Evolutionary conservation across 306 rosid species (phyloP), one percentile per base, ranked within the genome.

Genomic region (Fragaria ananassa): DNA sequence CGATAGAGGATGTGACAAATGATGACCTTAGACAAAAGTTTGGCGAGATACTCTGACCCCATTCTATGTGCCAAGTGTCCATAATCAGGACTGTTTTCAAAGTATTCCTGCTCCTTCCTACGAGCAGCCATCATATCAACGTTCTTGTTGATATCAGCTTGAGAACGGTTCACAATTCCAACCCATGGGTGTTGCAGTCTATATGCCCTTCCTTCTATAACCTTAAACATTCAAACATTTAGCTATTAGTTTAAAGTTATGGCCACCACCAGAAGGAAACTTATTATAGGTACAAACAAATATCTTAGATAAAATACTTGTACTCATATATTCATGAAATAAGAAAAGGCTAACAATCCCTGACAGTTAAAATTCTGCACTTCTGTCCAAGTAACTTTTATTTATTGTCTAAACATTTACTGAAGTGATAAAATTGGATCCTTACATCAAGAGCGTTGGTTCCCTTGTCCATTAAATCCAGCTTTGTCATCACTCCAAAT

Each of bases 131-230:
- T 90, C 98, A 94, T 94, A 85, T 94, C 98, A 75, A 92, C 94
- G 66, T 92, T 91, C 87, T 81, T 91, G 83, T 94, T 94, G 77
- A 94, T 94, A 78, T 94, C 98, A 81, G 98, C 97, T 85, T 94
- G 98, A 47, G 98, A 94, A 86, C 98, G 98, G 81, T 94, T 94
- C 76, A 94, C 98, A 80, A 94, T 86, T 82, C 98, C 98, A 79
- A 94, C 97, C 98, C 98, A 94, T 70, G 98, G 98, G 83, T 94
- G 96, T 78, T 92, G 97, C 88, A 94, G 90, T 73, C 96, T 86
- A 85, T 94, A 94, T 75, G 91, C 78, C 83, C 96, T 86, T 80
- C 98, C 98, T 85, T 94, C 98, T 27, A 94, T 87, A 77, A 94
- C 97, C 98, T 93, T 83, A 19, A 88, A 82, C 83, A 80, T 80